Conservation (phyloP, 106 monocot species). For the Vanilla planifolia region DNA sequence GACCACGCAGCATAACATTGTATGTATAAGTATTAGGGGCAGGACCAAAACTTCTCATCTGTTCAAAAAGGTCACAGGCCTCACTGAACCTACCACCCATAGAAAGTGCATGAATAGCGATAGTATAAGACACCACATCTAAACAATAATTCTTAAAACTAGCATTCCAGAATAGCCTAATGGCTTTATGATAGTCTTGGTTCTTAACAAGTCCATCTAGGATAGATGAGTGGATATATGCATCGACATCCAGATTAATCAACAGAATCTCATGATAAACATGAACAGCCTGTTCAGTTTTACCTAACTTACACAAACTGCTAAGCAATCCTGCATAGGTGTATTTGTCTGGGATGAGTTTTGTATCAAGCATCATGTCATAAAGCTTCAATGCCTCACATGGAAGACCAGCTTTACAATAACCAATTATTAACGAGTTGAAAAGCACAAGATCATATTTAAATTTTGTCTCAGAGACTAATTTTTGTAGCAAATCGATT, state of each 20-base stretch:
- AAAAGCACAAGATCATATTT: conserved; percentile 42
- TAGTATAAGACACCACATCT: conserved; percentile 43
- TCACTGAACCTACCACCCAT: conserved; percentile 24
- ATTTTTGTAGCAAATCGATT: conserved; percentile 29
- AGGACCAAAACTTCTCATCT: conserved; percentile 42
- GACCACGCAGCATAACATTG: conserved; percentile 56
- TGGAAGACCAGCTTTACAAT: conserved; percentile 54
- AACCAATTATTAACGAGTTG: conserved; percentile 43
- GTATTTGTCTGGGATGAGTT: conserved; percentile 49
- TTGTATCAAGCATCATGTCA: conserved; percentile 25
- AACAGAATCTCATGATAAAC: conserved; percentile 36
- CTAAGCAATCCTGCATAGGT: conserved; percentile 46
- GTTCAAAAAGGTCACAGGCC: conserved; percentile 42
- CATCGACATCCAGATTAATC: conserved; percentile 25
- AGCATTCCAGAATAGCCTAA: conserved; percentile 41
- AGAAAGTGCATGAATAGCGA: conserved; percentile 42
- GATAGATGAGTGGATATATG: conserved; percentile 51
- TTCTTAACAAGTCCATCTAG: conserved; percentile 42
- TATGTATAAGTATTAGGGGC: conserved; percentile 40
- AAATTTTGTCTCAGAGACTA: conserved; percentile 19
- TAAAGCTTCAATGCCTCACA: conserved; percentile 36
- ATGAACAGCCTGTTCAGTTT: conserved; percentile 29
- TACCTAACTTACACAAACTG: conserved; percentile 34
- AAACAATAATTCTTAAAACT: conserved; percentile 23
- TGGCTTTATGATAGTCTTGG: conserved; percentile 25